Evolutionary conservation across 768 basidiomycete species (phyloP), one percentile per base, ranked within the genome.

Genomic region (Mycena indigotica): DNA sequence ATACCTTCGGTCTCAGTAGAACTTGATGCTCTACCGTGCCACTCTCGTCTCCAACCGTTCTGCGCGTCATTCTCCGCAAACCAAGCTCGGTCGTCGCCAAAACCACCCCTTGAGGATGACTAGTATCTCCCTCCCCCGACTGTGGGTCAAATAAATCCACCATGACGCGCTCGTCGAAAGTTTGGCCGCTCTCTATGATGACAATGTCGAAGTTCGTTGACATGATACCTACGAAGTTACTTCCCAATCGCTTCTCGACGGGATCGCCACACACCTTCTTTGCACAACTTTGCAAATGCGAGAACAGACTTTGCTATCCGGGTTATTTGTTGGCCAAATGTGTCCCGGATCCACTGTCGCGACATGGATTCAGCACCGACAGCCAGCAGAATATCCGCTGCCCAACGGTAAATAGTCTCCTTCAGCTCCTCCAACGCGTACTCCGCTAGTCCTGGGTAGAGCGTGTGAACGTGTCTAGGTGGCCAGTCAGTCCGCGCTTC

Each of bases 361-460:
- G 70, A 67, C 10, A 69, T 65, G 38, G 68, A 68, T 29, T 78
- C 75, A n/a, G 75, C 70, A 56, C 84, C 84, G 5, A 86, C 86
- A 2, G 87, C 84, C 28, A 89, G 75, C 46, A 83, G 65, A 45
- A 91, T 82, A 61, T 90, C 85, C 3, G 83, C 73, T 28, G 84
- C 82, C 86, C 88, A 90, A 8, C 87, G 84, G 44, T 88, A 75
- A 68, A 90, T 88, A 2, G 87, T 85, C 26, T 87, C 86, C n/a
- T 82, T 79, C 46, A 91, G 81, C 66, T 91, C 89, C 39, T 84
- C 81, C n/a, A 83, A 74, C 10, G 87, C 81, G 62, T 86, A 84
- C 8, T 89, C 85, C 5, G 78, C 77, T 24, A 91, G 73, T 2
- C 80, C 84, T 4, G 89, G 86, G 65, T 89, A 86, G 53, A 89